Conservation (phyloP, 345 rosid genomes). For the Salix suchowensis region DNA sequence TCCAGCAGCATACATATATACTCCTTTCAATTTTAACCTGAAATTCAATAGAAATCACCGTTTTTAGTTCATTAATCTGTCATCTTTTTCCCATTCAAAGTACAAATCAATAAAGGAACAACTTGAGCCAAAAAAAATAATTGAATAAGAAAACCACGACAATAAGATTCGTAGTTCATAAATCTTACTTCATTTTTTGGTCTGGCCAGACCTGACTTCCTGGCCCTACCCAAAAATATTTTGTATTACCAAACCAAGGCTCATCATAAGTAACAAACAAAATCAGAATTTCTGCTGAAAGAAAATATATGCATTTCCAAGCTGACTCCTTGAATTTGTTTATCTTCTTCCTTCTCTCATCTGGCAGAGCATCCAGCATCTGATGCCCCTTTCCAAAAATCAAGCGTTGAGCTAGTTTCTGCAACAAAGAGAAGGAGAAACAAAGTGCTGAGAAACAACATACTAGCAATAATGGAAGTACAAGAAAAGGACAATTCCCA, state of each 20-base stretch:
- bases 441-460: background rate
- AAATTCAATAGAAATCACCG: conserved; percentile 13
- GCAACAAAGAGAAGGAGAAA: conserved; percentile 20
- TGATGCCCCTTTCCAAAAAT: conserved; percentile 49
- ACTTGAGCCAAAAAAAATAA: background rate
- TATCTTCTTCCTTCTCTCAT: conserved; percentile 49
- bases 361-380: conserved; percentile 26
- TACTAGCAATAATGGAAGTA: background rate
- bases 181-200: conserved; percentile 71
- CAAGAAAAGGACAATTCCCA: background rate
- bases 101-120: background rate
- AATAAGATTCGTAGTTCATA: background rate
- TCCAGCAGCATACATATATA: conserved; percentile 91
- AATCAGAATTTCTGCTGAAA: conserved; percentile 68
- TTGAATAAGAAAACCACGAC: background rate
- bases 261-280: conserved; percentile 55
- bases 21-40: conserved; percentile 84
- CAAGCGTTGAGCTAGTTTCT: conserved; percentile 54
- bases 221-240: conserved; percentile 80
- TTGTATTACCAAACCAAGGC: conserved; percentile 79
- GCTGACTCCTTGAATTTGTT: conserved; percentile 84
- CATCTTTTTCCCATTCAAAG: background rate
- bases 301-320: conserved; percentile 80
- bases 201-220: conserved; percentile 81
- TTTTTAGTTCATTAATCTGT: conserved; percentile 7